Evolutionary conservation across 169 alveolate species (phyloP), one percentile per base, ranked within the genome.

Genomic region (Eimeria sp.): DNA sequence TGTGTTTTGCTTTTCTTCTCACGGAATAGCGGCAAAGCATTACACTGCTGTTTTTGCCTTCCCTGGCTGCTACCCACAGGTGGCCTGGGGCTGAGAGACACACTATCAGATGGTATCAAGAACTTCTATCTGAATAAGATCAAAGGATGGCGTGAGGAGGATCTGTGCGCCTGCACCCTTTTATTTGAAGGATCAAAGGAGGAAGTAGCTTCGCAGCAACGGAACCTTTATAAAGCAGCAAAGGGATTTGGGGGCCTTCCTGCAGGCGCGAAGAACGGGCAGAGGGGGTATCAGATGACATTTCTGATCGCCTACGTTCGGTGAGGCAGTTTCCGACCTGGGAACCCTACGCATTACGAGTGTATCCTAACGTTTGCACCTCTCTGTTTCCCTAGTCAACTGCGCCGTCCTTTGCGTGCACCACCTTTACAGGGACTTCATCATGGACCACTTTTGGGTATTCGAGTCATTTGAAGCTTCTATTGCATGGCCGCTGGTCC

Each of bases 141-240:
- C 54, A 97, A 96, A 90, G 98, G 98, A 56, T 98, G 97, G 95
- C 98, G 97, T 71, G 98, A 97, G 40, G 97, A 97, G 25, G 93
- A 90, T 87, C 97, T 98, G 97, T 96, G 98, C 68, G 98, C 97
- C 40, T 96, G 97, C 68, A 98, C 99, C 52, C 88, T 97, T 40
- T 97, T 97, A n/a, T 98, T 96, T 83, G 99, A 98, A 94, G 99
- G 99, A 27, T 74, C 97, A 2, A 76, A 95, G 89, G 95, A 80
- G 16, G 96, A 96, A 94, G 98, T 98, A 43, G 83, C 89, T 37
- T 60, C 68, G 60, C 97, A 98, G 91, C 95, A 97, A 90, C 94
- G 78, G 60, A 91, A 93, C 14, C 96, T 98, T 43, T 96, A 95
- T 87, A 78, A 43, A 78, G 89, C 90, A 40, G 95, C 95, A n/a